Conservation (phyloP, 164 flowering plant species). For the Stephania yunnanensis region DNA sequence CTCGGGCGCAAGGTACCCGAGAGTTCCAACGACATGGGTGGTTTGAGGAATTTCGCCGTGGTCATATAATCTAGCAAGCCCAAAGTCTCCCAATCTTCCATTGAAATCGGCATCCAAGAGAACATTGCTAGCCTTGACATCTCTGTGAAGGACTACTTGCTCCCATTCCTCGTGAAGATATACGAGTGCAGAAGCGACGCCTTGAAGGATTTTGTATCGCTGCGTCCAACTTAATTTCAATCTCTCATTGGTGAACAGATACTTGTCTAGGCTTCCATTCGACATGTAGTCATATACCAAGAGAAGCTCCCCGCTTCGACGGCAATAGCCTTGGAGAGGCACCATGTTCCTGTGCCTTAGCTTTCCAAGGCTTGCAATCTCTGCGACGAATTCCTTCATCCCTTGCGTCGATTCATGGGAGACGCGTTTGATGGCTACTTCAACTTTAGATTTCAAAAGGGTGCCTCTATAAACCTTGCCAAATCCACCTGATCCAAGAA, state of each 20-base stretch:
- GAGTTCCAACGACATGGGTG: conserved; percentile 51
- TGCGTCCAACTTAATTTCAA: conserved; percentile 35
- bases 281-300: conserved; percentile 49
- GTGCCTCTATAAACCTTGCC: conserved; percentile 44
- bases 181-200: conserved; percentile 37
- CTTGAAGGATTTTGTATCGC: conserved; percentile 36
- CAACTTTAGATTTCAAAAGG: conserved; percentile 25
- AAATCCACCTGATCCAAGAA: conserved; percentile 49
- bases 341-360: conserved; percentile 48
- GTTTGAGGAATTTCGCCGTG: conserved; percentile 39
- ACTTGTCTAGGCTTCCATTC: conserved; percentile 44
- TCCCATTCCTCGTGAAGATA: conserved; percentile 67
- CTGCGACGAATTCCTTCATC: conserved; percentile 45
- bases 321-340: conserved; percentile 58
- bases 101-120: conserved; percentile 48
- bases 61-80: conserved; percentile 46
- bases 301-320: conserved; percentile 40
- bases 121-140: conserved; percentile 54
- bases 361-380: conserved; percentile 45
- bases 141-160: conserved; percentile 49
- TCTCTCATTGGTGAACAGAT: conserved; percentile 19
- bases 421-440: conserved; percentile 46
- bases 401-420: conserved; percentile 38
- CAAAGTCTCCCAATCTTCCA: conserved; percentile 52
- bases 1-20: conserved; percentile 64